Base-by-base conservation (phyloP, 768 basidiomycete genomes). In the Gloeostereum incarnatum region DNA sequence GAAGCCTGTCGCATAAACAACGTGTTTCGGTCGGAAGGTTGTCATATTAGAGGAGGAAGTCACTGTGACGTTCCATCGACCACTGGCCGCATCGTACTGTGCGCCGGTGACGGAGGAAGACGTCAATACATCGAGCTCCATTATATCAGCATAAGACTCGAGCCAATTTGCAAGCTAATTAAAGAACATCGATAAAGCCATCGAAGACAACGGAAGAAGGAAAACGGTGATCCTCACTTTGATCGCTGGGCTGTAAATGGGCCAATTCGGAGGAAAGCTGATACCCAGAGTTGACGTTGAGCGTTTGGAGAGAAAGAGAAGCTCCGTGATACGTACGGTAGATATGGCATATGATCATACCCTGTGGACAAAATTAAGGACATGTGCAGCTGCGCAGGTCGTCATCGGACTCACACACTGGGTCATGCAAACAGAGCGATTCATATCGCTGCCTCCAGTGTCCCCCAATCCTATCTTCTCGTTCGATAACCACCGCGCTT, bases 391-490 rank as follows among this genome's bases (percentile, higher is more conserved):
- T 36, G 33, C 32, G 38, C 47, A 29, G 33, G 31, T 25, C 43
- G 24, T 40, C 8, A 49, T 10, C n/a, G 3, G 21, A 66, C 77
- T 62, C 48, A 78, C 78, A 81, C 41, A 80, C 73, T 17, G 75
- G 69, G 52, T 79, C 75, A 49, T 85, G 81, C 20, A 83, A 55
- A 35, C 75, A 79, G 26, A 83, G 56, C 7, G 77, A 69, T 39
- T 80, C 71, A 51, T 86, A 85, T 25, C 84, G 62, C 25, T 68
- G 61, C 41, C 80, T 60, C 81, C 80, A 83, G 35, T 70, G 71
- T 49, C 82, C 71, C 0, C 82, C 81, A 18, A 82, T 66, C 14
- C 71, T 57, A 8, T 51, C 42, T 36, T 77, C 69, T 54, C 68
- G 75, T 52, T 90, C 86, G 33, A 88, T 60, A 10, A 87, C 57